phyloP scores from a whole-genome alignment of 179 eudicot genomes.

The Gypsophila paniculata region DNA sequence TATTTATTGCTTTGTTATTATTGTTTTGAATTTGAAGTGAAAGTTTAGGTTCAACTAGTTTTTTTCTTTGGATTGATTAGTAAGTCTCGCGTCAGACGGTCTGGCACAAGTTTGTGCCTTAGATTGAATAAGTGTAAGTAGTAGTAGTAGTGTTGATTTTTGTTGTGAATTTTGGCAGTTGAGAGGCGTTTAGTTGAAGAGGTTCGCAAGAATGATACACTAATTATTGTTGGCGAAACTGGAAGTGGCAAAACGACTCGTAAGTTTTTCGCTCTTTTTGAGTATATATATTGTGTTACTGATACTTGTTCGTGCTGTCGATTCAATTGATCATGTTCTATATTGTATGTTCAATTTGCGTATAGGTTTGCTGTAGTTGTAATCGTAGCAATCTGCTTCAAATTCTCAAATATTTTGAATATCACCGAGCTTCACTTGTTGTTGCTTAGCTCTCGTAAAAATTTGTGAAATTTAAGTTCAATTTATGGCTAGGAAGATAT shows the following conservation, averaged over 20 bases:
- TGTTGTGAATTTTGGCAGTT: constrained; percentile 36
- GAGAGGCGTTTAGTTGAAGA: constrained; percentile 69
- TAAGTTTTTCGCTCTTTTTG: constrained; percentile 35
- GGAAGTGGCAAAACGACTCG: constrained; percentile 99
- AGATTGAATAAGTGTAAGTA: neutral
- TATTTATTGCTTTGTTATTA: neutral
- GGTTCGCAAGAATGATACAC: constrained; percentile 50
- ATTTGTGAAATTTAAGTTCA: neutral
- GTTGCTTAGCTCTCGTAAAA: neutral
- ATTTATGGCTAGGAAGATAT: neutral
- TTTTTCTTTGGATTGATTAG: no score
- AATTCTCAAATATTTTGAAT: neutral
- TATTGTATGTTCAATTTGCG: neutral
- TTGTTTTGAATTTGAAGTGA: neutral
- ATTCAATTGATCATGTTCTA: neutral
- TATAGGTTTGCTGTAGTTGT: neutral
- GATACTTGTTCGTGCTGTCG: neutral
- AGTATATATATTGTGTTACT: neutral
- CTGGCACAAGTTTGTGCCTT: no score
- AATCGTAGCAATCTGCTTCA: neutral
- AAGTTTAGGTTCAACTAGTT: neutral
- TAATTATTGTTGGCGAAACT: constrained; percentile 95
- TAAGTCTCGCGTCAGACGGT: no score
- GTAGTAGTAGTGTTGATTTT: neutral
- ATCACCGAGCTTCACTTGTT: neutral